Conservation (phyloP, 352 stramenopile species). For the Lagenidium sp. region DNA sequence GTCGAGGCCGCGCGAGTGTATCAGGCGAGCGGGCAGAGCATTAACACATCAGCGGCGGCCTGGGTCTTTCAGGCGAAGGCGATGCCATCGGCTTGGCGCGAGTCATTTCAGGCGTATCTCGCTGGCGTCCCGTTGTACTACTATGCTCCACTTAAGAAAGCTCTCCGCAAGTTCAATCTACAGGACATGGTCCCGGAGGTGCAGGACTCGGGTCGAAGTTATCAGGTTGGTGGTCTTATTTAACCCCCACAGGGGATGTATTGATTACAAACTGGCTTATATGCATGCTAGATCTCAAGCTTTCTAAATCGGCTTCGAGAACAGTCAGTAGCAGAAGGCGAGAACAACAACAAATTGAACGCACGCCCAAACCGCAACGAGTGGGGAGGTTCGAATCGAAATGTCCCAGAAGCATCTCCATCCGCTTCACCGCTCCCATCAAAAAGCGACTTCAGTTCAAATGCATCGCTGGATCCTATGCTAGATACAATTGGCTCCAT, state of each 20-base stretch:
- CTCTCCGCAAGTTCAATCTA: slow-evolving; percentile 81
- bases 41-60: slow-evolving; percentile 43
- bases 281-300: slow-evolving; percentile 38
- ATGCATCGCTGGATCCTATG: slow-evolving; percentile 15
- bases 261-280: too few species aligned
- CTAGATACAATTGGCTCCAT: slow-evolving; percentile 56
- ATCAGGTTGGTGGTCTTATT: slow-evolving; percentile 31
- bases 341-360: slow-evolving; percentile 75
- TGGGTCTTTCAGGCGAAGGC: slow-evolving; percentile 84
- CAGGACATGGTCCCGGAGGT: slow-evolving; percentile 83
- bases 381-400: slow-evolving; percentile 2
- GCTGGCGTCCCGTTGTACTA: slow-evolving; percentile 75
- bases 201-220: slow-evolving; percentile 72
- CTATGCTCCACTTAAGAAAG: slow-evolving; percentile 72
- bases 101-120: slow-evolving; percentile 76
- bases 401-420: slow-evolving; percentile 24
- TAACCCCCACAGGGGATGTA: too few species aligned
- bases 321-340: slow-evolving; percentile 61
- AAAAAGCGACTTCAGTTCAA: slow-evolving; percentile 7
- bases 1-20: slow-evolving; percentile 78
- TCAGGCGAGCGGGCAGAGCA: slow-evolving; percentile 70
- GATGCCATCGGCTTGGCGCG: slow-evolving; percentile 80
- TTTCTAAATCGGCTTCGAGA: slow-evolving; percentile 67
- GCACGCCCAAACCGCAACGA: slow-evolving; percentile 21
- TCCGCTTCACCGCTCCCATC: slow-evolving; percentile 22